These are phyloP conservation scores for Akanthomyces uredinophilus DNA, from an alignment of 2,329 filamentous ascomycete species.

Conservation along the genomic window DNA sequence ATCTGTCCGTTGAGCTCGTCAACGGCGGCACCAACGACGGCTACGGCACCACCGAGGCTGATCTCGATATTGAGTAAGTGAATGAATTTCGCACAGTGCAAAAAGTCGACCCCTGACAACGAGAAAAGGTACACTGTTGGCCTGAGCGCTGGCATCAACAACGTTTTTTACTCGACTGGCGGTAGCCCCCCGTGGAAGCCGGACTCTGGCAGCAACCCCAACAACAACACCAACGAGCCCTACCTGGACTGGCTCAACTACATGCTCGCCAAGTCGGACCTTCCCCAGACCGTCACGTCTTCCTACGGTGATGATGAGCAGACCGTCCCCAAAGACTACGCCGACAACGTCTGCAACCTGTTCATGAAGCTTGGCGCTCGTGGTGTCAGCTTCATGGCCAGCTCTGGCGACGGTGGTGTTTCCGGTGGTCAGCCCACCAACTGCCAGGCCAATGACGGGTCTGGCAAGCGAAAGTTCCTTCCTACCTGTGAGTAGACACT, in stretches of 20 bases:
- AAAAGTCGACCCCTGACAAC: not conserved
- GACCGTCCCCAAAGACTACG: constrained; percentile 9
- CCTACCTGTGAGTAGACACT: not conserved
- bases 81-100: not conserved
- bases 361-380: constrained; percentile 15
- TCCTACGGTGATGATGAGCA: constrained; percentile 14
- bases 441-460: constrained; percentile 16
- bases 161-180: constrained; percentile 13
- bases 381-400: constrained; percentile 12
- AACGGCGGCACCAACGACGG: not conserved
- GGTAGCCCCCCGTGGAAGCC: constrained; percentile 8
- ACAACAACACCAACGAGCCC: constrained; percentile 14
- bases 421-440: not conserved
- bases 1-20: constrained; percentile 4
- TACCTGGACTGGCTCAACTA: constrained; percentile 15
- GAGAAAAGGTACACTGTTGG: constrained; percentile 2
- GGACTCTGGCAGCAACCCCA: constrained; percentile 3
- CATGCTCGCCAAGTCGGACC: not conserved
- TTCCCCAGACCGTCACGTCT: constrained; percentile 9
- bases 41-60: constrained; percentile 6
- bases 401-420: constrained; percentile 12
- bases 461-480: not conserved
- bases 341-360: constrained; percentile 10
- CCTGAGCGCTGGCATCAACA: constrained; percentile 4
- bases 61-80: constrained; percentile 6